Conservation (phyloP, 495 filamentous ascomycete genomes). For the Podospora anserina region DNA sequence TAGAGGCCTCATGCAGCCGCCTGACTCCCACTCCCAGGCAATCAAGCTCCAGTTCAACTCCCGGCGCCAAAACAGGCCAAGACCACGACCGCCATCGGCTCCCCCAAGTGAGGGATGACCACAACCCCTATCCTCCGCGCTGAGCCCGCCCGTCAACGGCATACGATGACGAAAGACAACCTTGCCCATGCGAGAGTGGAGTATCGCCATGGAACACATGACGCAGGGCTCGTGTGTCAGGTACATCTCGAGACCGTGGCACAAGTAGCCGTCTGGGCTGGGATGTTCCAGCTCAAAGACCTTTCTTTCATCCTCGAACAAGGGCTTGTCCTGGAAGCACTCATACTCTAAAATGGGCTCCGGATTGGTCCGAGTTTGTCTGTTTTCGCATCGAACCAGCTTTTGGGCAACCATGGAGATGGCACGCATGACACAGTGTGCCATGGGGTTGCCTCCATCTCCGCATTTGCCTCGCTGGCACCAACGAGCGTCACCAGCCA, state of each 20-base stretch:
- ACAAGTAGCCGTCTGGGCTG: conserved; percentile 78
- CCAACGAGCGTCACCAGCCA: conserved; percentile 78
- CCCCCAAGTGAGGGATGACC: conserved; percentile 29
- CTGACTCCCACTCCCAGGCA: conserved; percentile 71
- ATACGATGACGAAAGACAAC: conserved; percentile 72
- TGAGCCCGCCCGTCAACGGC: conserved; percentile 57
- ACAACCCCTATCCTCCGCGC: conserved; percentile 46
- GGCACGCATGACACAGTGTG: conserved; percentile 81
- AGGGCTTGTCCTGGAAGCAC: conserved; percentile 44
- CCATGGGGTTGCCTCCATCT: conserved; percentile 64
- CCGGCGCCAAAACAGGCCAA: conserved; percentile 87
- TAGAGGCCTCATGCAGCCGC: conserved; percentile 34
- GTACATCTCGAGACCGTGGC: conserved; percentile 86
- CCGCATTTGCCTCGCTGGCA: conserved; percentile 45
- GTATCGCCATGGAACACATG: conserved; percentile 93
- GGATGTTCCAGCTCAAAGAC: conserved; percentile 46
- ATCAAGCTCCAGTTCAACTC: conserved; percentile 93
- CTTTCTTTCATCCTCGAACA: conserved; percentile 40
- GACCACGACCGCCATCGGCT: conserved; percentile 53
- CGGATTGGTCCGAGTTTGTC: conserved; percentile 22
- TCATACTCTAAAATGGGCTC: conserved; percentile 43
- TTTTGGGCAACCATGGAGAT: conserved; percentile 82
- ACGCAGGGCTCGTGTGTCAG: conserved; percentile 91
- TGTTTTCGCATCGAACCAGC: conserved; percentile 48
- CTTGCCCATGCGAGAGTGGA: conserved; percentile 83